phyloP scores from a whole-genome alignment of 208 protist genomes.

The Balamuthia mandrillaris region DNA sequence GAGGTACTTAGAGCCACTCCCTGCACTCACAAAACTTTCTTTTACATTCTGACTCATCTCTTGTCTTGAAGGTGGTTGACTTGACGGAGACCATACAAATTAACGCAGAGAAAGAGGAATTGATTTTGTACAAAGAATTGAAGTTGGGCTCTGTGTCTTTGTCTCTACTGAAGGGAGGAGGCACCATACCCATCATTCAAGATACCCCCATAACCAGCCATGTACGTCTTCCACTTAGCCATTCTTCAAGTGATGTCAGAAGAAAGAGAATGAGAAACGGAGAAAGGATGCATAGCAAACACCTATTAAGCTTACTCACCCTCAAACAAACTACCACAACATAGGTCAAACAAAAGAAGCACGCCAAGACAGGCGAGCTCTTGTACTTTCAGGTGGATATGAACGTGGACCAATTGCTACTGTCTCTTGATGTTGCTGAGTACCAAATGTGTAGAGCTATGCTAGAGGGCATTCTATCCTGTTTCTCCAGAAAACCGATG shows the following conservation, averaged over 20 bases:
- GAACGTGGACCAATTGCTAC: neutral
- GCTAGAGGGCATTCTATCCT: neutral
- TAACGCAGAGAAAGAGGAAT: neutral
- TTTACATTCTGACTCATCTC: neutral
- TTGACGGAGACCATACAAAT: neutral
- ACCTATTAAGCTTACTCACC: no score
- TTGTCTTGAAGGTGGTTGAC: neutral
- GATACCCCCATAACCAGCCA: neutral
- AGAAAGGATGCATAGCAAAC: no score
- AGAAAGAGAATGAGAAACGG: no score
- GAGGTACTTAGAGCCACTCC: neutral
- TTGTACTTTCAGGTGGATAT: constrained; percentile 6
- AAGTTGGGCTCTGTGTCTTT: neutral
- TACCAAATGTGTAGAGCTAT: neutral
- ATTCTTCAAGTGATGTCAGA: neutral
- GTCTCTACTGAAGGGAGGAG: neutral
- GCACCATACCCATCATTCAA: neutral
- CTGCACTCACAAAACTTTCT: neutral
- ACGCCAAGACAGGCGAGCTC: neutral
- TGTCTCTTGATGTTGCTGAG: neutral
- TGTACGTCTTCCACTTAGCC: neutral
- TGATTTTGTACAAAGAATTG: constrained; percentile 12
- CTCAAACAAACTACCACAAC: neutral
- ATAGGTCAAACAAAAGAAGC: neutral
- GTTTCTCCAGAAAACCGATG: neutral